Evolutionary conservation across 2,329 filamentous ascomycete genomes (phyloP).

Genomic region (Cercospora sojina): DNA sequence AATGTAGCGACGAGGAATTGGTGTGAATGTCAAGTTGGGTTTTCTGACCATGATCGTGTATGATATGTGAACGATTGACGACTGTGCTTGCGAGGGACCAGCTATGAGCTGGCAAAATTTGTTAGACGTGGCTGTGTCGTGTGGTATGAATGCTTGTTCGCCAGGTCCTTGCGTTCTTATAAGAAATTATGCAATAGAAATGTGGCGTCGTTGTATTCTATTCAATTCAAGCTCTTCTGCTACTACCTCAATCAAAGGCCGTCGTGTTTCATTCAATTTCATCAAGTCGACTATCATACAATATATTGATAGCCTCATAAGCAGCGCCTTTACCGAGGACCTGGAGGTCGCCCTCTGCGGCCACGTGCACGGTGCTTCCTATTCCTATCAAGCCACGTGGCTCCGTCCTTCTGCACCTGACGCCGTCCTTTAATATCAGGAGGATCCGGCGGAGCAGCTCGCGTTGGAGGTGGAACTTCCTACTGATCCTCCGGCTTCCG

Average conservation of each 20-base stretch:
- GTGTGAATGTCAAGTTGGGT: background rate
- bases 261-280: background rate
- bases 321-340: background rate
- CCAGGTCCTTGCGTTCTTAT: no score
- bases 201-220: background rate
- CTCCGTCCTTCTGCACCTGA: background rate
- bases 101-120: no score
- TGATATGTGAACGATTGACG: background rate
- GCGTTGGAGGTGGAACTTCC: constrained; percentile 6
- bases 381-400: background rate
- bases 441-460: constrained; percentile 1
- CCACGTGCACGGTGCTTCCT: background rate
- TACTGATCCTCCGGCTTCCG: constrained; percentile 26
- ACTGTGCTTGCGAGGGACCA: background rate
- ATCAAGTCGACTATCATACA: constrained; percentile 1
- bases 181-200: background rate
- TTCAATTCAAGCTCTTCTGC: background rate
- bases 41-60: background rate
- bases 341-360: background rate
- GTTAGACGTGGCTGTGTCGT: no score
- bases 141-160: no score
- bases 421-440: background rate
- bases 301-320: background rate
- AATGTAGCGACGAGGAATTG: background rate
- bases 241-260: background rate